Conservation (phyloP, 1,139 yeast genomes). For the Diutina rugosa region DNA sequence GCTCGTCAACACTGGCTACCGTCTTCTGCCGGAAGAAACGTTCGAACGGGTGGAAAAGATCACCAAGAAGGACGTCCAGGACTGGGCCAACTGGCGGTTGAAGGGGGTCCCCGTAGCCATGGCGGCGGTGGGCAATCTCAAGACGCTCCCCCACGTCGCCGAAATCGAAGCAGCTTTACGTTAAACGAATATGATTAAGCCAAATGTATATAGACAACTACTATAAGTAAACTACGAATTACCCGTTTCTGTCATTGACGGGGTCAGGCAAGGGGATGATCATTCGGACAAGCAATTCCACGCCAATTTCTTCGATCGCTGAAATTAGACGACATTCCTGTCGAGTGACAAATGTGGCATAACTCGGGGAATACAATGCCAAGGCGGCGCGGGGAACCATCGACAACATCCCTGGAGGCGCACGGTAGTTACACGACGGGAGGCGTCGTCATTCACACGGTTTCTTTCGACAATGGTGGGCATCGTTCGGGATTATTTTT, state of each 20-base stretch:
- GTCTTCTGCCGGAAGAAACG: slow-evolving; percentile 86
- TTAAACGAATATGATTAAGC: not conserved
- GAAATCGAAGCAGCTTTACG: slow-evolving; percentile 25
- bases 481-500: not conserved
- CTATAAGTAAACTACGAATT: not conserved
- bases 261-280: not conserved
- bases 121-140: slow-evolving; percentile 80
- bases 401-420: not conserved
- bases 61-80: slow-evolving; percentile 64
- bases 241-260: not conserved
- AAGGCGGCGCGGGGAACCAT: not conserved
- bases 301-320: not conserved
- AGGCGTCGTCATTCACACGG: not conserved
- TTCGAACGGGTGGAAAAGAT: slow-evolving; percentile 74
- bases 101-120: slow-evolving; percentile 73
- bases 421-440: not conserved
- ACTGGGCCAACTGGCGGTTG: slow-evolving; percentile 81
- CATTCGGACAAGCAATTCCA: not conserved
- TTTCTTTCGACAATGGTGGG: not conserved
- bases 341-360: not conserved
- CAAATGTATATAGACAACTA: not conserved
- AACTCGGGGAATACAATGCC: not conserved
- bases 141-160: slow-evolving; percentile 45
- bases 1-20: slow-evolving; percentile 83
- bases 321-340: not conserved